Evolutionary conservation across 495 filamentous ascomycete species (phyloP).

Genomic region (Pseudoneurospora amorphoporcata): DNA sequence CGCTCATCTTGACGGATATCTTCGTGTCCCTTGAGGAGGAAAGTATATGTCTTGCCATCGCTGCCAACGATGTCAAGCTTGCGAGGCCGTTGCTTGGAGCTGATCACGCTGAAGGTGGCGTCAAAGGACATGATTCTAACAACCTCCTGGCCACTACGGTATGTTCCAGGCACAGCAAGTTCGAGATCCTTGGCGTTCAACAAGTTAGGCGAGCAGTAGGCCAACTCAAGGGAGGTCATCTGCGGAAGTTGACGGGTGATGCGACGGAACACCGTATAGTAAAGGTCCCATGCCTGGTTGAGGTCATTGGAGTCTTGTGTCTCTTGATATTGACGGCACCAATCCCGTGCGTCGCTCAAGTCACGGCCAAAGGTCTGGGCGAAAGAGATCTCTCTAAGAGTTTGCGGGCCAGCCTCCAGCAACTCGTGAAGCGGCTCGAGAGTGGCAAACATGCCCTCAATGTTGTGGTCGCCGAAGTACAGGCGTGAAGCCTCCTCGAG

Average conservation of each 20-base stretch:
- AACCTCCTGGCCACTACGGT: constrained; percentile 75
- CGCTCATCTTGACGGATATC: constrained; percentile 97
- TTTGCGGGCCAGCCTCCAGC: constrained; percentile 82
- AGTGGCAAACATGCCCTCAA: constrained; percentile 91
- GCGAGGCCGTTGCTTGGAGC: constrained; percentile 89
- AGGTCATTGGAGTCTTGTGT: constrained; percentile 86
- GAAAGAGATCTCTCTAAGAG: constrained; percentile 90
- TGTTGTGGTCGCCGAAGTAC: constrained; percentile 89
- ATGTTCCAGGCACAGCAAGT: constrained; percentile 88
- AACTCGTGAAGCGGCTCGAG: constrained; percentile 84
- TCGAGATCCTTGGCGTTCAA: constrained; percentile 74
- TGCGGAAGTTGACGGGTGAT: constrained; percentile 91
- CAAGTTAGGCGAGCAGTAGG: constrained; percentile 90
- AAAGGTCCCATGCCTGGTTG: constrained; percentile 97
- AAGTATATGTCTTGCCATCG: constrained; percentile 77
- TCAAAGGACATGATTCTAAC: constrained; percentile 85
- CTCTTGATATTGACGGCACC: constrained; percentile 81
- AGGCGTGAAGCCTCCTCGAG: constrained; percentile 91
- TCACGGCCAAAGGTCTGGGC: constrained; percentile 96
- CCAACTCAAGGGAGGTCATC: constrained; percentile 81
- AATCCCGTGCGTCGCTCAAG: constrained; percentile 85
- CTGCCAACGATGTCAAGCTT: constrained; percentile 81
- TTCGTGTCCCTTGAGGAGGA: constrained; percentile 90
- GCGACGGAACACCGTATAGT: constrained; percentile 93
- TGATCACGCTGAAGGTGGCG: constrained; percentile 78